A percentile compares a stretch with the other conserved stretches of the same genome.
Evolutionary conservation across 805 yeast species (phyloP).

Genomic region (Suhomyces faveliae): DNA sequence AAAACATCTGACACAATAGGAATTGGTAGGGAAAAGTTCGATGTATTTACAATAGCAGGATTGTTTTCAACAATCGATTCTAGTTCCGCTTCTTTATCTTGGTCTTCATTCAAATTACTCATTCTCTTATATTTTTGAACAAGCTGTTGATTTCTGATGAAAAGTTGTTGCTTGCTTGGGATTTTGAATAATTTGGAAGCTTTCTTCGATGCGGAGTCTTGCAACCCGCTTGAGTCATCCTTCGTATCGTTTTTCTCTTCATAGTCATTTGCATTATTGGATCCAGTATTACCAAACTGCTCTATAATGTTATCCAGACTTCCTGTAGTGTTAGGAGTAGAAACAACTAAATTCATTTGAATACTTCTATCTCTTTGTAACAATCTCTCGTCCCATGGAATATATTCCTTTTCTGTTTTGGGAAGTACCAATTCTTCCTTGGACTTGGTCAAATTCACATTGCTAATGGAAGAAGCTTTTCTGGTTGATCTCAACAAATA

Average conservation of each 20-base stretch:
- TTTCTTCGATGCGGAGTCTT: constrained; percentile 5
- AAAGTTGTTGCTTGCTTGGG: constrained; percentile 26
- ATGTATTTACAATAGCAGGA: background rate
- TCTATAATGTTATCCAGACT: constrained; percentile 9
- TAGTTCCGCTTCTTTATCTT: background rate
- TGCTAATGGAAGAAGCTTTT: constrained; percentile 43
- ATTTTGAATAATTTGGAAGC: constrained; percentile 16
- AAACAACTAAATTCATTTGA: constrained; percentile 19
- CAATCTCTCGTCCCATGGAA: constrained; percentile 39
- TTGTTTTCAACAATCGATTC: background rate
- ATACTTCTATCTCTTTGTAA: constrained; percentile 28
- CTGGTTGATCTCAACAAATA: constrained; percentile 59
- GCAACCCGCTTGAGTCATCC: background rate
- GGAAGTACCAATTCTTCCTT: constrained; percentile 38
- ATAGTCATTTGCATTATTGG: background rate
- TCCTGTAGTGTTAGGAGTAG: constrained; percentile 16
- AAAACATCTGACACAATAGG: constrained; percentile 27
- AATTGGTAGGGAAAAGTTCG: constrained; percentile 13
- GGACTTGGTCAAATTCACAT: constrained; percentile 34
- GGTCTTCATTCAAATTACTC: background rate
- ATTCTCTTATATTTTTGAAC: background rate
- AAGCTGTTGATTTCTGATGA: constrained; percentile 18
- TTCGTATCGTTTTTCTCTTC: constrained; percentile 7
- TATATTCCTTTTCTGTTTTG: constrained; percentile 26
- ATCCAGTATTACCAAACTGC: background rate